A percentile compares a stretch with the other conserved stretches of the same genome.
Conservation (phyloP, 202 grass and related monocot genomes). For the Setaria viridis region DNA sequence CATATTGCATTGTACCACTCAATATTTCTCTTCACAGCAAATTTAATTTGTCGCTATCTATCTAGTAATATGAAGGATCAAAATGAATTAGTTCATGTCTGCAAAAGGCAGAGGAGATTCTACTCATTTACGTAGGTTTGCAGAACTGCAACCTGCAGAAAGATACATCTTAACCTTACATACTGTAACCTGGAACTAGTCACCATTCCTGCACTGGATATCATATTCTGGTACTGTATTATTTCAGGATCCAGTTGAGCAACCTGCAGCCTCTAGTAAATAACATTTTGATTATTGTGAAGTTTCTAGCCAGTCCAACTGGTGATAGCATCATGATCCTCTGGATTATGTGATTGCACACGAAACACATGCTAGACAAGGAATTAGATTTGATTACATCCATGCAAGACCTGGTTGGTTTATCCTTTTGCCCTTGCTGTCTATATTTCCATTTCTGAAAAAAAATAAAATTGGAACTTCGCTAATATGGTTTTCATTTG, state of each 20-base stretch:
- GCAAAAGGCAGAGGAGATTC: background rate
- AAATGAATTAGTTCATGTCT: background rate
- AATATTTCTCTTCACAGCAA: background rate
- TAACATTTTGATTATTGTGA: background rate
- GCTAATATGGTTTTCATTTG: background rate
- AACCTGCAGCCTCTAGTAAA: too few relatives aligned
- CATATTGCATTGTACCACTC: background rate
- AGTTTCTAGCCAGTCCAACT: background rate
- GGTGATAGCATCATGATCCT: background rate
- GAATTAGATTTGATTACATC: background rate
- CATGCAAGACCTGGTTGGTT: background rate
- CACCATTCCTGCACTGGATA: too few relatives aligned
- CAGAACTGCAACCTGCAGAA: background rate
- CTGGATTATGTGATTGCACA: background rate
- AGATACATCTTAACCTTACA: background rate
- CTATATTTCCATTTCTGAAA: background rate
- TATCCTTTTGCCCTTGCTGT: background rate
- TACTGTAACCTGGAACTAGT: background rate
- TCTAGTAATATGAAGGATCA: background rate
- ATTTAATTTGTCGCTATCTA: too few relatives aligned
- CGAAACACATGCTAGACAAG: background rate
- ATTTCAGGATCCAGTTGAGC: too few relatives aligned
- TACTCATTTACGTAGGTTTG: background rate
- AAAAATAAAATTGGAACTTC: background rate
- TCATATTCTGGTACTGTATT: too few relatives aligned